Base-by-base conservation (phyloP, 1,139 yeast genomes). In the Komagataea norvegica region DNA sequence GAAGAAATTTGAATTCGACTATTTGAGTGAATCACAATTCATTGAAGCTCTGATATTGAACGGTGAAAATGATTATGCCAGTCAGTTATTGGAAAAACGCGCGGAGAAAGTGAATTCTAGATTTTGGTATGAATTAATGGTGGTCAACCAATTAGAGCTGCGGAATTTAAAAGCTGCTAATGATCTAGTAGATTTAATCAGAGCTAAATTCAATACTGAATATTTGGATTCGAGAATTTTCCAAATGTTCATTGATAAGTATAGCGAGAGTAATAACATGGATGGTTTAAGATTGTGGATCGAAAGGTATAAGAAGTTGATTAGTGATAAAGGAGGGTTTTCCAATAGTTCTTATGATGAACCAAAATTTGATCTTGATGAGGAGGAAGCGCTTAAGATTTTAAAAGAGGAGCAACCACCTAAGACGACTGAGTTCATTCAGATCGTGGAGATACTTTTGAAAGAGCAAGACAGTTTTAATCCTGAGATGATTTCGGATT, bases 111-210 rank as follows among this genome's bases (percentile, higher is more conserved):
- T 60, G 1, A 42, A 55, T 22, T 55, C 61, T 37, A 46, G 62
- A 33, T 64, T 67, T 66, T 63, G 68, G 68, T 51, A 56, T 42
- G 67, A 62, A 38, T 38, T 62, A 31, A 60, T 65, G 17, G 43
- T 61, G 48, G 56, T 57, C 48, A 49, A 59, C 11, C 45, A 56
- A 17, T 41, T 64, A 25, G 49, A 57, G 9, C 39, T 52, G 8
- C 56, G 56, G n/a, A 51, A 60, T 32, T 35, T 63, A 13, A 49
- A 44, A n/a, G 46, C 47, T 22, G 63, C 64, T 22, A 55, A 56
- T 20, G 46, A 40, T 8, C 29, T 55, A 1, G 45, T 40, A 6
- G 6, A 21, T 1, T 3, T 23, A 4, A 41, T 49, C 7, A 9
- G 20, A 9, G 11, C 25, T 2, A 37, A 30, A 21, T 49, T 31